Percentiles rank a stretch among this genome's conserved stretches.
phyloP scores from a whole-genome alignment of 2,329 filamentous ascomycete species.

The Aspergillus felis region DNA sequence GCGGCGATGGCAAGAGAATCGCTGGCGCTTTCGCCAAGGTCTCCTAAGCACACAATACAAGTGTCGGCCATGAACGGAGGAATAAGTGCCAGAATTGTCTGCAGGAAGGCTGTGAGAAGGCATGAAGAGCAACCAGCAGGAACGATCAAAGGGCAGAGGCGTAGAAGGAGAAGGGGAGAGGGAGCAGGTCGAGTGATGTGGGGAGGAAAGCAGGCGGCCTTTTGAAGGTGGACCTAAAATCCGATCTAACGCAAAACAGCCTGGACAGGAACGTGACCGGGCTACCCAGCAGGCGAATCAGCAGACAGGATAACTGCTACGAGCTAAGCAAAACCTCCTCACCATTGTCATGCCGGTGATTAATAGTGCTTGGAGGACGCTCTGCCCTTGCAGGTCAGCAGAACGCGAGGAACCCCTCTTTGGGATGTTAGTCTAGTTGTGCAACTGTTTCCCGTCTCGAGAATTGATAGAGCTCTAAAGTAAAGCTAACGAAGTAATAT shows the following conservation, averaged over 20 bases:
- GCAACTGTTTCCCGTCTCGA: neutral
- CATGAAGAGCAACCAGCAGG: slow-evolving; percentile 35
- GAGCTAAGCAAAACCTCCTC: neutral
- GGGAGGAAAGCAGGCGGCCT: slow-evolving; percentile 31
- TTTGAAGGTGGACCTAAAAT: slow-evolving; percentile 39
- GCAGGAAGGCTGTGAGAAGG: slow-evolving; percentile 29
- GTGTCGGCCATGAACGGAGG: slow-evolving; percentile 58
- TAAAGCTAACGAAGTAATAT: neutral
- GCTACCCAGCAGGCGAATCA: slow-evolving; percentile 13
- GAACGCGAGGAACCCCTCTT: neutral
- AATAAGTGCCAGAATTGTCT: slow-evolving; percentile 24
- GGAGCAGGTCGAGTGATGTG: slow-evolving; percentile 26
- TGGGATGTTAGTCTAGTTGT: neutral
- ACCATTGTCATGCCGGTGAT: neutral
- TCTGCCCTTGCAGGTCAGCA: slow-evolving; percentile 4
- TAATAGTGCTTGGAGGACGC: slow-evolving; percentile 1
- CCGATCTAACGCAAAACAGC: slow-evolving; percentile 37
- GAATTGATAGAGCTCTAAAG: neutral
- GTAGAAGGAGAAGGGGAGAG: slow-evolving; percentile 21
- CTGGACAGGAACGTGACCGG: slow-evolving; percentile 36
- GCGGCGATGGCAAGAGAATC: slow-evolving; percentile 44
- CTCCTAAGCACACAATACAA: slow-evolving; percentile 69
- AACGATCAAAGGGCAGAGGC: slow-evolving; percentile 16
- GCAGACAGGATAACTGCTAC: slow-evolving; percentile 4
- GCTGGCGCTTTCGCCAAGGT: slow-evolving; percentile 58